Evolutionary conservation across 495 filamentous ascomycete genomes (phyloP), one percentile per base, ranked within the genome.

Genomic region (Talaromyces trachyspermus): DNA sequence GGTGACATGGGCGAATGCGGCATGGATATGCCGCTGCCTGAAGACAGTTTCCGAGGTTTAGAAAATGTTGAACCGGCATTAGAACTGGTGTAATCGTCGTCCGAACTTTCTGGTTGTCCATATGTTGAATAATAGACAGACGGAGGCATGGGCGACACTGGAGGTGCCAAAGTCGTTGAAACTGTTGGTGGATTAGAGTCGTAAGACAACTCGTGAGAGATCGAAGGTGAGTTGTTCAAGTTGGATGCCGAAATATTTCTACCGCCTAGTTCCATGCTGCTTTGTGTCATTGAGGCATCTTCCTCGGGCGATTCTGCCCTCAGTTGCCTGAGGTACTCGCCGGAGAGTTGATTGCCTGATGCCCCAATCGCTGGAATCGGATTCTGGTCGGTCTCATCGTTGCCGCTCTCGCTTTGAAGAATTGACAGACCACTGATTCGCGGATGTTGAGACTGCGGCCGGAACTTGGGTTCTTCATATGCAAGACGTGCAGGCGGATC

Each of bases 361-460:
- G 24, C 14, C 14, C 43, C 43, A 17, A 33, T 29, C 23, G 11
- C 17, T 9, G 44, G 20, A 19, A 57, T 55, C 0, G 63, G 64
- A 10, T 61, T 63, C 18, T 58, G 49, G 25, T 65, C 53, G 12
- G 71, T 64, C 41, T 64, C 64, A 10, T 51, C 30, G 23, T 45
- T 38, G 48, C 36, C 41, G 24, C 30, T 55, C 42, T 76, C 66
- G 37, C 78, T 73, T 14, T 73, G 74, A 0, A 74, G 70, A 12
- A 75, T 68, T 11, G 77, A 75, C 33, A 85, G 65, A 12, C 72
- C 74, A 57, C 85, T 87, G 61, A 90, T 74, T 14, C 79, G 76
- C 32, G 85, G 85, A 55, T 90, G 79, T 62, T 85, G 77, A 9
- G 86, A 90, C 33, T 78, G 70, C 1, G 85, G 85, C 41, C 86